Evolutionary conservation across 257 asterid genomes (phyloP).

Genomic region (Solanum chmielewskii): DNA sequence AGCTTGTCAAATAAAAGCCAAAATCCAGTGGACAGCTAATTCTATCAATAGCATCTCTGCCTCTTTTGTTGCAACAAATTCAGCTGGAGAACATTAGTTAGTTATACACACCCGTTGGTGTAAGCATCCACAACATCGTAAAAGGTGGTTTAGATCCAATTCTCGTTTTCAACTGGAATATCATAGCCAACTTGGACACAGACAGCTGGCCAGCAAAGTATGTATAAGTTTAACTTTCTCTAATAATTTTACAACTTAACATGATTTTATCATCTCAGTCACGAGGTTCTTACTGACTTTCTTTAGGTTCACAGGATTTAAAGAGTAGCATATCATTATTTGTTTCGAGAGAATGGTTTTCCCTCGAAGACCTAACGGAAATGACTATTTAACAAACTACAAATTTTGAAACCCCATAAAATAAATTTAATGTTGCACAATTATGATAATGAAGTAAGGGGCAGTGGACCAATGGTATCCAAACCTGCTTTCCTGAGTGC

Average conservation of each 20-base stretch:
- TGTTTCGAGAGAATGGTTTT: background rate
- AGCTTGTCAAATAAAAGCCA: background rate
- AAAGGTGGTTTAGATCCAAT: background rate
- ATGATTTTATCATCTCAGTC: background rate
- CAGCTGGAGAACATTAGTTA: background rate
- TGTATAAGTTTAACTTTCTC: background rate
- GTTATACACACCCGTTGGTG: background rate
- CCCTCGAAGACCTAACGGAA: background rate
- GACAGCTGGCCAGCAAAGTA: background rate
- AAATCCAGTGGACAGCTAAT: background rate
- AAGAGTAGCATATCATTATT: background rate
- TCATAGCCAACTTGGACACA: background rate
- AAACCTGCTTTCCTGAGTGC: slow-evolving; percentile 89
- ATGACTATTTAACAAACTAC: background rate
- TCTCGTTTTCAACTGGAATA: background rate
- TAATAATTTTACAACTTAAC: background rate
- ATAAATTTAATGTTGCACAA: background rate
- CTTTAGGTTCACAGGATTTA: background rate
- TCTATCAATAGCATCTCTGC: background rate
- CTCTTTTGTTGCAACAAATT: background rate
- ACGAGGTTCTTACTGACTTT: background rate
- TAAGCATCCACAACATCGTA: background rate
- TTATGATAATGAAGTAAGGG: background rate
- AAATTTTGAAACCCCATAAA: background rate
- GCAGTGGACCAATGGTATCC: background rate